Evolutionary conservation across 345 rosid species (phyloP).

Genomic region (Trapa incisa): DNA sequence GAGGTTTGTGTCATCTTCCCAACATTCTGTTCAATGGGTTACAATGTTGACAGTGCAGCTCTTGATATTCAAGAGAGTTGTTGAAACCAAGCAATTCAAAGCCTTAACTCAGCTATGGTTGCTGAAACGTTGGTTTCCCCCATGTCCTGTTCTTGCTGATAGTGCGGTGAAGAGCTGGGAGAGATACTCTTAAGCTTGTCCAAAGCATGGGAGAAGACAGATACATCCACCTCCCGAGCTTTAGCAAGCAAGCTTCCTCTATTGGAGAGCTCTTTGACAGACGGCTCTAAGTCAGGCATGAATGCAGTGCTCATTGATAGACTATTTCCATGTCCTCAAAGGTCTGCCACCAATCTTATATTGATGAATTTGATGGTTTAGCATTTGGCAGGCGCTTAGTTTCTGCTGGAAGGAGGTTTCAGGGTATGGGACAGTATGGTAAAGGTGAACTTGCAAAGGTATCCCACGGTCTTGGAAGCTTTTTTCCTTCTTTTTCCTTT

Average conservation of each 20-base stretch:
- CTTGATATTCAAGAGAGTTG: not conserved
- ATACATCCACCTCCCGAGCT: conserved; percentile 48
- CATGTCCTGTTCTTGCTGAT: conserved; percentile 5
- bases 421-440: conserved; percentile 86
- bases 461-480: conserved; percentile 12
- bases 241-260: conserved; percentile 48
- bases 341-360: conserved; percentile 15
- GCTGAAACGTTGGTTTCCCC: not conserved
- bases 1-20: conserved; percentile 40
- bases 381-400: conserved; percentile 77
- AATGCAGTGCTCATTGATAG: conserved; percentile 8
- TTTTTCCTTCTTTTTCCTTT: not conserved
- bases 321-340: conserved; percentile 12
- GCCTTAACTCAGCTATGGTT: not conserved
- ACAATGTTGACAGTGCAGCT: not conserved
- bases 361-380: conserved; percentile 26
- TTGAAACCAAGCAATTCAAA: not conserved
- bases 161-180: conserved; percentile 88
- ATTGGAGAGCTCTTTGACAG: conserved; percentile 40
- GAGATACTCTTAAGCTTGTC: conserved; percentile 54
- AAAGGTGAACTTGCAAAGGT: conserved; percentile 89
- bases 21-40: not conserved
- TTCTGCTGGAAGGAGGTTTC: conserved; percentile 78
- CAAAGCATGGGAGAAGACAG: conserved; percentile 75
- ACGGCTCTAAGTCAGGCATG: conserved; percentile 59